A percentile compares a stretch with the other conserved stretches of the same genome.
Conservation (phyloP, 148 eudicot species). For the Oxyria digyna region DNA sequence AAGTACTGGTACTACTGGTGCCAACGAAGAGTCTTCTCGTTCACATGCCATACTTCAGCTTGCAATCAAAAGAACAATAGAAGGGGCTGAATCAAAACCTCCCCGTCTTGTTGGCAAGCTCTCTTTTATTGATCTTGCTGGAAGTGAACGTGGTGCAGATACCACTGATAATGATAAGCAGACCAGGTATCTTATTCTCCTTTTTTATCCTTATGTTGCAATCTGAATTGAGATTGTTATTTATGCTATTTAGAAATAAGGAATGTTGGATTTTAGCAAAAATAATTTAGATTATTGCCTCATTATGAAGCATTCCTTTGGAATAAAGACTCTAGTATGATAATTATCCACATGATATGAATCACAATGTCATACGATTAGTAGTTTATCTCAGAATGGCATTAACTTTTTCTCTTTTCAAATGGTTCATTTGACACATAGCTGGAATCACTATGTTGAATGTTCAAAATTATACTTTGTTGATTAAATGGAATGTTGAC, state of each 20-base stretch:
- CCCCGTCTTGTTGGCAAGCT: conserved; percentile 81
- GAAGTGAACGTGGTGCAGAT: conserved; percentile 99
- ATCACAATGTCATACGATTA: neutral
- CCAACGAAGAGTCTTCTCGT: conserved; percentile 97
- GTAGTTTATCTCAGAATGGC: neutral
- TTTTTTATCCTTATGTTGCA: neutral
- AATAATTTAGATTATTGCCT: neutral
- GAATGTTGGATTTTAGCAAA: neutral
- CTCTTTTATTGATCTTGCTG: conserved; percentile 99
- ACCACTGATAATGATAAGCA: conserved; percentile 98
- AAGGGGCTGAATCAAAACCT: conserved; percentile 72
- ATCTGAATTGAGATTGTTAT: neutral
- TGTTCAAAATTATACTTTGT: neutral
- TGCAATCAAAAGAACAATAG: conserved; percentile 59
- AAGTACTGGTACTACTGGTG: conserved; percentile 99
- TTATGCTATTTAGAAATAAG: neutral
- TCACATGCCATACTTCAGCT: conserved; percentile 99
- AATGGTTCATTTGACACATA: neutral
- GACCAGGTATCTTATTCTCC: conserved; percentile 44
- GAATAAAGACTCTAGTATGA: neutral
- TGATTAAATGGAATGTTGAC: neutral
- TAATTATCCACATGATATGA: no score
- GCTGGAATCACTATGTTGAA: no score
- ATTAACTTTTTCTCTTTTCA: neutral
- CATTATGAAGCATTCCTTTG: neutral